phyloP scores from a whole-genome alignment of 2,329 filamentous ascomycete species.

The Hypomyces perniciosus region DNA sequence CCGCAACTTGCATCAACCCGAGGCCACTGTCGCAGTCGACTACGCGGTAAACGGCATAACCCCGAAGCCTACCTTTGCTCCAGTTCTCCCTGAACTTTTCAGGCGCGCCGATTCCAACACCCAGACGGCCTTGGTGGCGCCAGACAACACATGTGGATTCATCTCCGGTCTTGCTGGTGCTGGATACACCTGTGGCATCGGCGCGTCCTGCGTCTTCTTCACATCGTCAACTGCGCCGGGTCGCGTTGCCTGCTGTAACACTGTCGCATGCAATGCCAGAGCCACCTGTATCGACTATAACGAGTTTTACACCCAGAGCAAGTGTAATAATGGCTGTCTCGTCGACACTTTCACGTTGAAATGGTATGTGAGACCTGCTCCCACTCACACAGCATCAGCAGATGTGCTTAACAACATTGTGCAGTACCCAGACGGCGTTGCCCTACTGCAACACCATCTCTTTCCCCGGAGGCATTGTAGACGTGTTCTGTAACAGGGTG shows the following conservation, averaged over 20 bases:
- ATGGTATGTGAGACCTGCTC: constrained; percentile 31
- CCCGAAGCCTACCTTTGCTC: constrained; percentile 38
- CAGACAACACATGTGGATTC: constrained; percentile 47
- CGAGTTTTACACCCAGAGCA: constrained; percentile 27
- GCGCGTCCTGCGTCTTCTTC: constrained; percentile 36
- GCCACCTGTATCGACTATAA: constrained; percentile 35
- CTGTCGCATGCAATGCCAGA: constrained; percentile 27
- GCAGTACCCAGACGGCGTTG: constrained; percentile 29
- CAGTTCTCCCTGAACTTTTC: constrained; percentile 28
- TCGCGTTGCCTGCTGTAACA: constrained; percentile 38
- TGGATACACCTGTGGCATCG: constrained; percentile 33
- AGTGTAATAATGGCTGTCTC: constrained; percentile 36
- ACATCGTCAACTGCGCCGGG: constrained; percentile 28
- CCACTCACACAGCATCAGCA: not conserved
- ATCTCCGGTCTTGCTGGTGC: constrained; percentile 35
- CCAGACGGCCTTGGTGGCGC: constrained; percentile 36
- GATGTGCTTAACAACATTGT: not conserved
- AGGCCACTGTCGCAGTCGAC: constrained; percentile 29
- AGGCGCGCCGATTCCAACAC: constrained; percentile 13
- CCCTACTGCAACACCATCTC: constrained; percentile 42
- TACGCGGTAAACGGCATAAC: constrained; percentile 29
- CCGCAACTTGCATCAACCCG: constrained; percentile 21
- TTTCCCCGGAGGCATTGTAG: constrained; percentile 35
- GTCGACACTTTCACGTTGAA: constrained; percentile 38
- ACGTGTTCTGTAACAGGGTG: constrained; percentile 39